These are phyloP conservation scores for Aaosphaeria pasadenensis DNA, from an alignment of 2,329 filamentous ascomycete species.

Conservation along the genomic window DNA sequence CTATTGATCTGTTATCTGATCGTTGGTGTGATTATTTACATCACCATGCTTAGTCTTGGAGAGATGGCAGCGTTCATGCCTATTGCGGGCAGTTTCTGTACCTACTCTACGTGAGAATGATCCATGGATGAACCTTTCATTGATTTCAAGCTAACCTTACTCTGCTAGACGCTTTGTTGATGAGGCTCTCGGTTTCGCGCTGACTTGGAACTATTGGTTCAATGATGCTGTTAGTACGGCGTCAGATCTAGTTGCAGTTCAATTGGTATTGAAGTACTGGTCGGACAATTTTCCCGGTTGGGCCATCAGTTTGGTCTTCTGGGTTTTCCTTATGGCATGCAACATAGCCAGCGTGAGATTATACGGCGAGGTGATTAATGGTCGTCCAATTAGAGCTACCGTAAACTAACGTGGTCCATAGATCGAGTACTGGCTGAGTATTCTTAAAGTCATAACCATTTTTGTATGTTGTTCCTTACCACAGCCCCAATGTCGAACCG, in stretches of 20 bases:
- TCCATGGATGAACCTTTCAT: neutral
- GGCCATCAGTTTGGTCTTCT: conserved; percentile 26
- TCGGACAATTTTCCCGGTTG: conserved; percentile 31
- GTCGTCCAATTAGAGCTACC: neutral
- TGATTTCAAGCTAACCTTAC: neutral
- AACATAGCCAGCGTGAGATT: conserved; percentile 36
- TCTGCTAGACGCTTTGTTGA: conserved; percentile 40
- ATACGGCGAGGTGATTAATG: conserved; percentile 27
- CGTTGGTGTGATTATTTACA: conserved; percentile 27
- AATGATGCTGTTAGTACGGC: conserved; percentile 30
- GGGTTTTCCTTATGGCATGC: conserved; percentile 30
- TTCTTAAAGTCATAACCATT: conserved; percentile 34
- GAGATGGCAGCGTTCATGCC: conserved; percentile 39
- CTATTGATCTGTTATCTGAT: conserved; percentile 37
- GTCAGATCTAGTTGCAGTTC: conserved; percentile 30
- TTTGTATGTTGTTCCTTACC: conserved; percentile 10
- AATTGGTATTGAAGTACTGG: conserved; percentile 36
- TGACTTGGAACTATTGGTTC: conserved; percentile 33
- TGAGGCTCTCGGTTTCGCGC: conserved; percentile 59
- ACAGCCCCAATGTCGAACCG: no score
- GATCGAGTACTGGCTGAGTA: conserved; percentile 29
- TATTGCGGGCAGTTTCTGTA: conserved; percentile 30
- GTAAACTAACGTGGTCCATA: neutral
- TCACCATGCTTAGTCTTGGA: conserved; percentile 35
- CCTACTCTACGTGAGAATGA: neutral